phyloP scores from a whole-genome alignment of 352 stramenopile genomes.

The Globisporangium nunn region DNA sequence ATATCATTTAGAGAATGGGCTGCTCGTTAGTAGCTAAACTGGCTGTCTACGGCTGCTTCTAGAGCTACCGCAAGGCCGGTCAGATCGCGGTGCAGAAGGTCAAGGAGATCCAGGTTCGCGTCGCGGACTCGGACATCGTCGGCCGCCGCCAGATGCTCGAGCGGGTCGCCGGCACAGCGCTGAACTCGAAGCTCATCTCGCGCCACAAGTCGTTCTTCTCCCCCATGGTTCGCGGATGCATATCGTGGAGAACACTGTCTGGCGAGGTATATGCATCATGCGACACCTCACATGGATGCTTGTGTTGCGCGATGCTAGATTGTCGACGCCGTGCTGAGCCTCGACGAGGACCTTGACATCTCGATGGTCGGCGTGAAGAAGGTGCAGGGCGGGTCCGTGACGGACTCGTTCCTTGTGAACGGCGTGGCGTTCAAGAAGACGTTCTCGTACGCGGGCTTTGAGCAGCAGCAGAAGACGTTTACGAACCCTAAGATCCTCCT shows the following conservation, averaged over 20 bases:
- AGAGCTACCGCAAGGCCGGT: conserved; percentile 82
- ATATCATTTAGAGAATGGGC: not conserved
- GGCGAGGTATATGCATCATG: not conserved
- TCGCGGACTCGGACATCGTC: conserved; percentile 75
- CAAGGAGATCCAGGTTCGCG: conserved; percentile 75
- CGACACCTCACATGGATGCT: not conserved
- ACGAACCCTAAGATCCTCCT: conserved; percentile 95
- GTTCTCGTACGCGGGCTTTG: conserved; percentile 99
- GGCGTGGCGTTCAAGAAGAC: conserved; percentile 99
- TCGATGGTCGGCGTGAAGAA: conserved; percentile 97
- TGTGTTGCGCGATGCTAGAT: conserved; percentile 34
- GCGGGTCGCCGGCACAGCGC: conserved; percentile 91
- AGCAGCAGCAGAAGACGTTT: conserved; percentile 99
- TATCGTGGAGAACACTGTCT: too few species aligned
- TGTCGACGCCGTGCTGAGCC: conserved; percentile 92
- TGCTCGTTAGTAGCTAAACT: not conserved
- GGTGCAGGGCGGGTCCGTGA: conserved; percentile 95
- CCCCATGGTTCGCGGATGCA: conserved; percentile 81
- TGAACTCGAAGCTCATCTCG: conserved; percentile 99
- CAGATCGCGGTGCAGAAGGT: conserved; percentile 83
- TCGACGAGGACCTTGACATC: conserved; percentile 87
- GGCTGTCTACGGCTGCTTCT: not conserved
- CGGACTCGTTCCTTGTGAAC: conserved; percentile 96
- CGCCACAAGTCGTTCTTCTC: conserved; percentile 97
- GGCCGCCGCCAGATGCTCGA: conserved; percentile 86